Conservation (phyloP, 116 monocot species). For the Posidonia oceanica region DNA sequence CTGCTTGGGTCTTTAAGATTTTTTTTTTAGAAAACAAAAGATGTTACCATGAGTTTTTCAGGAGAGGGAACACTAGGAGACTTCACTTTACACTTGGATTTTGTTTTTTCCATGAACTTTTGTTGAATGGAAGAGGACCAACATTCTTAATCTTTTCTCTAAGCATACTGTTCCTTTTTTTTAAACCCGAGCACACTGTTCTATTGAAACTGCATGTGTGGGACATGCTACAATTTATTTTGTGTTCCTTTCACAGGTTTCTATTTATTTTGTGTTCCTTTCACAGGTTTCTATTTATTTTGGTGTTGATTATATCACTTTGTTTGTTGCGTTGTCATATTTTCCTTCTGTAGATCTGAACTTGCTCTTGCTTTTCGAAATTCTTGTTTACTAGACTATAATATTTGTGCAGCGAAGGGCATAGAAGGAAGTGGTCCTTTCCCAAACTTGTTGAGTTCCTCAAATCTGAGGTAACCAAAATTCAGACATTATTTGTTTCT, state of each 20-base stretch:
- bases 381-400: neutral
- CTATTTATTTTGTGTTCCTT: neutral
- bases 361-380: too few relatives aligned
- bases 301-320: neutral
- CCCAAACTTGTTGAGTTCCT: slow-evolving; percentile 34
- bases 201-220: too few relatives aligned
- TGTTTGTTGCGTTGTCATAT: neutral
- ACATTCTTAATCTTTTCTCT: neutral
- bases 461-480: slow-evolving; percentile 34
- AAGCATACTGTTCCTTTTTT: too few relatives aligned
- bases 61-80: too few relatives aligned
- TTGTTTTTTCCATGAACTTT: neutral
- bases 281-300: neutral
- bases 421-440: slow-evolving; percentile 77
- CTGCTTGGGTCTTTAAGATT: too few relatives aligned
- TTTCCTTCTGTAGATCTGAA: neutral
- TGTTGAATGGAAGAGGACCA: neutral
- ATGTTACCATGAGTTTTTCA: too few relatives aligned
- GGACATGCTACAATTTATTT: neutral
- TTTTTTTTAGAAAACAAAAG: too few relatives aligned
- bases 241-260: too few relatives aligned
- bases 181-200: too few relatives aligned
- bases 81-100: too few relatives aligned
- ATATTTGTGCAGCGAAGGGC: slow-evolving; percentile 60
- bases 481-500: too few relatives aligned